Evolutionary conservation across 1,284 basidiomycete species (phyloP).

Genomic region (Thelephora terrestris): DNA sequence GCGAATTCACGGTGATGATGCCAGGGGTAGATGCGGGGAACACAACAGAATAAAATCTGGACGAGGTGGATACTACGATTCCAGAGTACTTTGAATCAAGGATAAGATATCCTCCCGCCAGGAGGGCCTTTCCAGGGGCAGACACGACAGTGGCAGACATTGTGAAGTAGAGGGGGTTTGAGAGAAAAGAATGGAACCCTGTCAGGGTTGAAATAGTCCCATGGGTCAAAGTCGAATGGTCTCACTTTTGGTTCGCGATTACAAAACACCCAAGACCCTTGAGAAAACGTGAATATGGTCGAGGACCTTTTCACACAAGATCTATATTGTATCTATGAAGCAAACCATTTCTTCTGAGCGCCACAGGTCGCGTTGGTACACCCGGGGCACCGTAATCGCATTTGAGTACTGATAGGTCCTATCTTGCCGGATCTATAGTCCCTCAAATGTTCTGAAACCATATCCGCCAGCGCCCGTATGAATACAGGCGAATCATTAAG

Average conservation of each 20-base stretch:
- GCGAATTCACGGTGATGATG: constrained; percentile 71
- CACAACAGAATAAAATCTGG: constrained; percentile 83
- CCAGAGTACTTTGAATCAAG: constrained; percentile 80
- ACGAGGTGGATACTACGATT: constrained; percentile 82
- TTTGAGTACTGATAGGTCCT: constrained; percentile 68
- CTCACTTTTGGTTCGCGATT: too few species aligned
- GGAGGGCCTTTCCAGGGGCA: constrained; percentile 89
- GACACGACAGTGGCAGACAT: constrained; percentile 57
- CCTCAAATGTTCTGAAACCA: constrained; percentile 75
- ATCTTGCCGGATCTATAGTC: constrained; percentile 42
- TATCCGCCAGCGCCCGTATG: constrained; percentile 92
- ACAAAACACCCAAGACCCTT: too few species aligned
- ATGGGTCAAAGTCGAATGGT: too few species aligned
- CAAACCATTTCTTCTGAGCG: constrained; percentile 85
- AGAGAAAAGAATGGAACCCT: too few species aligned
- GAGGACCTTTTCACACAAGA: neutral
- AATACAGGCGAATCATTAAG: constrained; percentile 98
- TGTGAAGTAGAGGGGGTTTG: neutral
- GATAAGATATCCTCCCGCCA: constrained; percentile 92
- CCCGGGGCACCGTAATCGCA: constrained; percentile 86
- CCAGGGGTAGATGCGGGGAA: constrained; percentile 21
- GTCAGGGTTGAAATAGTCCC: too few species aligned
- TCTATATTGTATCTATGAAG: constrained; percentile 20
- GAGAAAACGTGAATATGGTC: too few species aligned
- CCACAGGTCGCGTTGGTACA: constrained; percentile 86